These are phyloP conservation scores for Torrubiella hemipterigena DNA, from an alignment of 2,329 filamentous ascomycete genomes.

Conservation along the genomic window DNA sequence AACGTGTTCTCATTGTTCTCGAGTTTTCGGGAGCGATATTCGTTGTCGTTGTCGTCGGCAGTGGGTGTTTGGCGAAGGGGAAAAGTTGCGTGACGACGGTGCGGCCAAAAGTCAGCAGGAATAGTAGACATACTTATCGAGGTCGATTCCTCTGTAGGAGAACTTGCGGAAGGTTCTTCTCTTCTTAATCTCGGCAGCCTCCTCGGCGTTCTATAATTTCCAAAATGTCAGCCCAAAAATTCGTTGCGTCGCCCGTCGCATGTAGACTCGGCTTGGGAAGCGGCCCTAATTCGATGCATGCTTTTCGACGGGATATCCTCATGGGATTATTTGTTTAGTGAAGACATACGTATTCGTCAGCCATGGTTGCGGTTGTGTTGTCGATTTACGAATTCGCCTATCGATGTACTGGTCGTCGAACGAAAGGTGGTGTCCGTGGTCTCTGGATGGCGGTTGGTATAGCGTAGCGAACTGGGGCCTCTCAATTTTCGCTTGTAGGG, in stretches of 20 bases:
- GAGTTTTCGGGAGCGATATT: no score
- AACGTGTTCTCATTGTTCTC: no score
- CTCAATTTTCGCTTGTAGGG: constrained; percentile 24
- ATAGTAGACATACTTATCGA: constrained; percentile 96
- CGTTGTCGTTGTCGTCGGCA: no score
- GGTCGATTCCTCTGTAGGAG: constrained; percentile 97
- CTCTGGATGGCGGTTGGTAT: constrained; percentile 19
- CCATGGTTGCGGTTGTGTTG: constrained; percentile 52
- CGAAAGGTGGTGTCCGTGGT: constrained; percentile 18
- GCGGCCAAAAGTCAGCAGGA: no score
- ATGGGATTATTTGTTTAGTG: no score
- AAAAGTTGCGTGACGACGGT: no score
- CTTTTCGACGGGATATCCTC: constrained; percentile 1
- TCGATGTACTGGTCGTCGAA: constrained; percentile 29
- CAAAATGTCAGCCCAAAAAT: constrained; percentile 16
- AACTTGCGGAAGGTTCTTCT: constrained; percentile 99
- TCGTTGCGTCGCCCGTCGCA: constrained; percentile 2
- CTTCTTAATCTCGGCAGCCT: constrained; percentile 99
- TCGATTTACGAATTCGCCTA: constrained; percentile 29
- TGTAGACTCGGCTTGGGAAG: constrained; percentile 5
- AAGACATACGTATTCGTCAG: constrained; percentile 80
- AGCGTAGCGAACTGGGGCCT: constrained; percentile 7
- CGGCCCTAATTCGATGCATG: not conserved
- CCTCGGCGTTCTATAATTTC: constrained; percentile 70
- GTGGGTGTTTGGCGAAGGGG: no score